These are phyloP conservation scores for Phytophthora vignae DNA, from an alignment of 352 stramenopile genomes.

Conservation along the genomic window DNA sequence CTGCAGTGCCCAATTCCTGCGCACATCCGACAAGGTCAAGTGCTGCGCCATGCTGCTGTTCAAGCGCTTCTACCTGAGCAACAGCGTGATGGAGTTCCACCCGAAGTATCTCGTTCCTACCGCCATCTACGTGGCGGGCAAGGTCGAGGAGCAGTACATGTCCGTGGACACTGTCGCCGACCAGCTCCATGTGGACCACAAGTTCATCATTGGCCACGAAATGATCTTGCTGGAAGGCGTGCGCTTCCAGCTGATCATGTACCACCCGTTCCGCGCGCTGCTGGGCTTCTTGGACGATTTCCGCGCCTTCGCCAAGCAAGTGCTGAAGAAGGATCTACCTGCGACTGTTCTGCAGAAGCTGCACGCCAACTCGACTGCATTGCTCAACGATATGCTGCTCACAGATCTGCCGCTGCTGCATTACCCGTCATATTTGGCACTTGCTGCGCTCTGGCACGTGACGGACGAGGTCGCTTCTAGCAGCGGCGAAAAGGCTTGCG, in stretches of 20 bases:
- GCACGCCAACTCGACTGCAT: constrained; percentile 72
- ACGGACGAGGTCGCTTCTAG: constrained; percentile 58
- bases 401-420: constrained; percentile 74
- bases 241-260: constrained; percentile 92
- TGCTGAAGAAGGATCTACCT: constrained; percentile 61
- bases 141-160: constrained; percentile 93
- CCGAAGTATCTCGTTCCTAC: constrained; percentile 88
- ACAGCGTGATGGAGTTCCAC: constrained; percentile 91
- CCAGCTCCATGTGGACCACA: constrained; percentile 85
- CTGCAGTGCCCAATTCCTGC: constrained; percentile 83
- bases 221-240: constrained; percentile 90
- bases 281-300: constrained; percentile 89
- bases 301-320: constrained; percentile 71
- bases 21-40: constrained; percentile 90
- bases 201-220: constrained; percentile 88
- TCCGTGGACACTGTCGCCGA: constrained; percentile 86
- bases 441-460: constrained; percentile 67
- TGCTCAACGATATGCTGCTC: constrained; percentile 82
- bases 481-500: constrained; percentile 38
- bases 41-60: constrained; percentile 86
- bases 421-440: constrained; percentile 75
- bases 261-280: constrained; percentile 85
- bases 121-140: constrained; percentile 89
- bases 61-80: constrained; percentile 91
- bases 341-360: constrained; percentile 79